A percentile compares a stretch with the other conserved stretches of the same genome.
Evolutionary conservation across 2,329 filamentous ascomycete genomes (phyloP).

Genomic region (Nemania sp.): DNA sequence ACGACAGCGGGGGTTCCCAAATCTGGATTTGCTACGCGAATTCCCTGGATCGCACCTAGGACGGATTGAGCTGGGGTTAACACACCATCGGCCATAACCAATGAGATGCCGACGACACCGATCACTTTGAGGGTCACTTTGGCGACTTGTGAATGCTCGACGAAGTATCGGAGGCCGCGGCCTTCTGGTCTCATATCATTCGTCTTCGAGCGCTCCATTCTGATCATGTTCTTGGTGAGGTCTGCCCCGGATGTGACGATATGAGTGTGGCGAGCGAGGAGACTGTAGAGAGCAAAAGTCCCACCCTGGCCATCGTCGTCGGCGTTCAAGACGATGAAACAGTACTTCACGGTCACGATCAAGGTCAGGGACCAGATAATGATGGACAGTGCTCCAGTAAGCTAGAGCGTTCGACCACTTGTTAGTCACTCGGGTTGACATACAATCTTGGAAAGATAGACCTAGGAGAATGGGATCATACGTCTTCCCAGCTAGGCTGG

Average conservation of each 20-base stretch:
- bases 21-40: slow-evolving; percentile 3
- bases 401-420: background rate
- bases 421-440: background rate
- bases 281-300: slow-evolving; percentile 8
- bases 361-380: slow-evolving; percentile 9
- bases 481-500: slow-evolving; percentile 6
- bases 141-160: background rate
- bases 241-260: background rate
- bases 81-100: slow-evolving; percentile 10
- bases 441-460: background rate
- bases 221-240: background rate
- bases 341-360: slow-evolving; percentile 9
- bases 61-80: slow-evolving; percentile 10
- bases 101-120: slow-evolving; percentile 6
- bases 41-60: slow-evolving; percentile 6
- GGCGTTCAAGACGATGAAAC: slow-evolving; percentile 3
- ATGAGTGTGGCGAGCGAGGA: slow-evolving; percentile 7
- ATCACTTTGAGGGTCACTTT: slow-evolving; percentile 1
- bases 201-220: slow-evolving; percentile 3
- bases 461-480: background rate
- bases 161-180: background rate
- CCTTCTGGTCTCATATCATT: slow-evolving; percentile 5
- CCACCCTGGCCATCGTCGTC: slow-evolving; percentile 8
- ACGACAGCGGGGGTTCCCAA: slow-evolving; percentile 4
- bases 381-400: slow-evolving; percentile 6